phyloP scores from a whole-genome alignment of 2,329 filamentous ascomycete genomes.

The Emmonsiellopsis sp. region DNA sequence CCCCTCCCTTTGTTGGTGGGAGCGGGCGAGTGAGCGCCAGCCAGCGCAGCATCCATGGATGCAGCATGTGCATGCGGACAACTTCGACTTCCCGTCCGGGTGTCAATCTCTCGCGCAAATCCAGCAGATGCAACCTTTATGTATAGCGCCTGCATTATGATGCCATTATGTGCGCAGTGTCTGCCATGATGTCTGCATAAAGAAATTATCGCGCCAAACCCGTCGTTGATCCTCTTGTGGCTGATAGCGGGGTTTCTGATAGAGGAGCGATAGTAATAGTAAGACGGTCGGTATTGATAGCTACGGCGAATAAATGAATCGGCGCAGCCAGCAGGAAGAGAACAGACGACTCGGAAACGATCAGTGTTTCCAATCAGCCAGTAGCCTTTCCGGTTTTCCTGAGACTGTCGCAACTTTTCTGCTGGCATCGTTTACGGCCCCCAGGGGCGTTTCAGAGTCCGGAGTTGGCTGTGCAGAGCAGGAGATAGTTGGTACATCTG shows the following conservation, averaged over 20 bases:
- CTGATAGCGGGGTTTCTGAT: too few relatives aligned
- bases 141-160: background rate
- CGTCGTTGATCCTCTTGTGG: too few relatives aligned
- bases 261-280: too few relatives aligned
- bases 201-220: too few relatives aligned
- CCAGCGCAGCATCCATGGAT: background rate
- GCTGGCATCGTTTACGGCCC: background rate
- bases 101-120: background rate
- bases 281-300: background rate
- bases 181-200: too few relatives aligned
- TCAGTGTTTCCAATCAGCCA: slow-evolving; percentile 1
- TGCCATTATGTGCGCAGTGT: background rate
- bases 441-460: slow-evolving; percentile 4
- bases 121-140: background rate
- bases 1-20: background rate
- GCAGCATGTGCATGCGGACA: background rate
- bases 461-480: background rate
- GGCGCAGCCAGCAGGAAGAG: background rate
- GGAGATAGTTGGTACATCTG: too few relatives aligned
- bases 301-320: background rate
- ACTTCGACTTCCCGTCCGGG: background rate
- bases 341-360: background rate
- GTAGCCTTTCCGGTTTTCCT: slow-evolving; percentile 4
- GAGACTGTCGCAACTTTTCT: background rate
- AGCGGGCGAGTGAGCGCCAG: background rate